phyloP scores from a whole-genome alignment of 768 basidiomycete species.

The Trametes maxima region DNA sequence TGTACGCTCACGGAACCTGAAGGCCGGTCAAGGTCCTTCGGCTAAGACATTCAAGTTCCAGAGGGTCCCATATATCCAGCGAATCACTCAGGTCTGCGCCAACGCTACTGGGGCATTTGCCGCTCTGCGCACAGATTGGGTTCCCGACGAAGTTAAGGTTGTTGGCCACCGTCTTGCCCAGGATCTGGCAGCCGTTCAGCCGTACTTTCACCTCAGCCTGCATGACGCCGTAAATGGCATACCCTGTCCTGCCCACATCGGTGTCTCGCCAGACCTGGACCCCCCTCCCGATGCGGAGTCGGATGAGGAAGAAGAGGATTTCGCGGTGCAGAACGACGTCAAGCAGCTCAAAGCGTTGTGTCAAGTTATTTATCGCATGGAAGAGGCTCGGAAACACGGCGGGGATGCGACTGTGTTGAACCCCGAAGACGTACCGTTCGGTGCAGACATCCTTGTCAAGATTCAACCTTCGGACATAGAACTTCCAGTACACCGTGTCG shows the following conservation, averaged over 20 bases:
- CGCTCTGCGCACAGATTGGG: conserved; percentile 76
- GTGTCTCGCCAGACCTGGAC: not conserved
- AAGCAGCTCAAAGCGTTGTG: conserved; percentile 27
- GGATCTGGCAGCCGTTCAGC: conserved; percentile 68
- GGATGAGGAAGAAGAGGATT: conserved; percentile 34
- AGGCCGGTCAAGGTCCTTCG: conserved; percentile 30
- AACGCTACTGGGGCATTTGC: conserved; percentile 85
- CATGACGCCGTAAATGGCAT: not conserved
- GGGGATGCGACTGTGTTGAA: not conserved
- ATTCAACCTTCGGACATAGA: conserved; percentile 42
- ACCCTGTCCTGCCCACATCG: not conserved
- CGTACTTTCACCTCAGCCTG: conserved; percentile 45
- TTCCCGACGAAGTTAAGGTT: conserved; percentile 55
- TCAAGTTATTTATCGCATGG: conserved; percentile 24
- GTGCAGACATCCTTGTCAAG: conserved; percentile 65
- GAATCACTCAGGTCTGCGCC: conserved; percentile 81
- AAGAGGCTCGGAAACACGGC: conserved; percentile 13
- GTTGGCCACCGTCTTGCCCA: conserved; percentile 59
- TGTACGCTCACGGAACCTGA: conserved; percentile 60
- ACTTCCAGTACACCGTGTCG: conserved; percentile 64
- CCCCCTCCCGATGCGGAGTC: not conserved
- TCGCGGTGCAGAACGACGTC: conserved; percentile 39
- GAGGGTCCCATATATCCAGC: conserved; percentile 78
- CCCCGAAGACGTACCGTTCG: conserved; percentile 36
- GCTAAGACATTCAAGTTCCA: conserved; percentile 74